Percentiles rank a stretch among this genome's conserved stretches.
Evolutionary conservation across 108 stramenopile genomes (phyloP).

Genomic region (Cafeteria roenbergensis): DNA sequence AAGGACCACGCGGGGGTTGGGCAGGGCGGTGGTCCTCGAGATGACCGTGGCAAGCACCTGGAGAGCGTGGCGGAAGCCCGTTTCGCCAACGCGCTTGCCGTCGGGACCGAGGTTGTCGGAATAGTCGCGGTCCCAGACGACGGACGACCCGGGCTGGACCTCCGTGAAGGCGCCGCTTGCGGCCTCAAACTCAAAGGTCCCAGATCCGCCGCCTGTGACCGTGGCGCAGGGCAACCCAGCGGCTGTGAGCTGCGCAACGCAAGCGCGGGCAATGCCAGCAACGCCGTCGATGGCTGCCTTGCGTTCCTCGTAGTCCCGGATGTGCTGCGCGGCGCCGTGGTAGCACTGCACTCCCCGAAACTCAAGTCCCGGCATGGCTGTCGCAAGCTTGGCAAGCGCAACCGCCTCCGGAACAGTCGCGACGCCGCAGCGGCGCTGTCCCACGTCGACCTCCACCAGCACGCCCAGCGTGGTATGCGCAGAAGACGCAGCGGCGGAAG

Average conservation of each 20-base stretch:
- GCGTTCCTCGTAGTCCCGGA: neutral
- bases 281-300: neutral
- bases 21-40: neutral
- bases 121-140: conserved; percentile 14
- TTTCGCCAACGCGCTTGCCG: neutral
- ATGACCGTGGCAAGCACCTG: neutral
- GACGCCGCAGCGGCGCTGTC: conserved; percentile 19
- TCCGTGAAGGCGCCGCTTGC: conserved; percentile 3
- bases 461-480: neutral
- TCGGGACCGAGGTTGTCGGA: neutral
- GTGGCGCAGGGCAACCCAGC: conserved; percentile 4
- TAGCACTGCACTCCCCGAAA: conserved; percentile 15
- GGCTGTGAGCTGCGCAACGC: neutral
- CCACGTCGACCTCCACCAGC: conserved; percentile 19
- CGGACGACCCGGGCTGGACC: conserved; percentile 14
- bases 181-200: conserved; percentile 1
- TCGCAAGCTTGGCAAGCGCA: neutral
- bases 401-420: neutral
- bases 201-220: conserved; percentile 22
- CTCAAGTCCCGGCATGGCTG: neutral
- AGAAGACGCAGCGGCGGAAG: neutral
- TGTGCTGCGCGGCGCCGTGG: conserved; percentile 17
- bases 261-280: neutral
- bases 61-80: neutral
- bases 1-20: neutral